phyloP scores from a whole-genome alignment of 768 basidiomycete genomes.

The Suillus alpinus region DNA sequence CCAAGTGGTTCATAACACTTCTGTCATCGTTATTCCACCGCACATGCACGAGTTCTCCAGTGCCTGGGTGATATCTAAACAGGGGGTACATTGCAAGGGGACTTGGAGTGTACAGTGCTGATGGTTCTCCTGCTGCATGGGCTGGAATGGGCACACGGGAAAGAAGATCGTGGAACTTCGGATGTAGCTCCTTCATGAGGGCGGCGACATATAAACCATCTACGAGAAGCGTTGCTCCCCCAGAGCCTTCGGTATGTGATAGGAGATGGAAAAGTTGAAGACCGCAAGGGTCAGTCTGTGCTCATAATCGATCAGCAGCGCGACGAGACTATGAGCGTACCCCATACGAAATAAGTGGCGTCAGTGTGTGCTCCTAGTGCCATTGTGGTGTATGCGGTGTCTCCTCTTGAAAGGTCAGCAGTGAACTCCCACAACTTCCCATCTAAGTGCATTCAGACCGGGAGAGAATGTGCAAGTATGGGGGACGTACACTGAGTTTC shows the following conservation, averaged over 20 bases:
- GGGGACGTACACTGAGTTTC: slow-evolving; percentile 67
- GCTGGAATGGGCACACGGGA: slow-evolving; percentile 68
- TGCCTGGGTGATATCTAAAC: slow-evolving; percentile 59
- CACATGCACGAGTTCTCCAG: slow-evolving; percentile 68
- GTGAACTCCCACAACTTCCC: slow-evolving; percentile 98
- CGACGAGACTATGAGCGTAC: slow-evolving; percentile 5
- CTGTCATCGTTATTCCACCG: slow-evolving; percentile 96
- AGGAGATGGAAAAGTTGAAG: slow-evolving; percentile 94
- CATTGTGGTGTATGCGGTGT: slow-evolving; percentile 90
- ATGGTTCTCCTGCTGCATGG: slow-evolving; percentile 83
- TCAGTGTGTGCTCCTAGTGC: slow-evolving; percentile 85
- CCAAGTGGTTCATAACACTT: slow-evolving; percentile 68
- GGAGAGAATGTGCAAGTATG: slow-evolving; percentile 5
- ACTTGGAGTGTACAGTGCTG: slow-evolving; percentile 52
- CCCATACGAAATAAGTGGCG: slow-evolving; percentile 50
- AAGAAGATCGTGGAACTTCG: slow-evolving; percentile 66
- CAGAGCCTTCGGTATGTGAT: slow-evolving; percentile 74
- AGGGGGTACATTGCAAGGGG: slow-evolving; percentile 67
- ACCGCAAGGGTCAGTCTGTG: slow-evolving; percentile 89
- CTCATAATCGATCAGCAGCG: slow-evolving; percentile 11
- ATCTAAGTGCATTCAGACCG: slow-evolving; percentile 55
- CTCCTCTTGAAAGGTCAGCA: slow-evolving; percentile 84
- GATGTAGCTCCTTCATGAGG: slow-evolving; percentile 69
- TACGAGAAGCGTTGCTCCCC: slow-evolving; percentile 88
- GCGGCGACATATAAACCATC: slow-evolving; percentile 94